Conservation (phyloP, 2,329 filamentous ascomycete species). For the Truncatella angustata region DNA sequence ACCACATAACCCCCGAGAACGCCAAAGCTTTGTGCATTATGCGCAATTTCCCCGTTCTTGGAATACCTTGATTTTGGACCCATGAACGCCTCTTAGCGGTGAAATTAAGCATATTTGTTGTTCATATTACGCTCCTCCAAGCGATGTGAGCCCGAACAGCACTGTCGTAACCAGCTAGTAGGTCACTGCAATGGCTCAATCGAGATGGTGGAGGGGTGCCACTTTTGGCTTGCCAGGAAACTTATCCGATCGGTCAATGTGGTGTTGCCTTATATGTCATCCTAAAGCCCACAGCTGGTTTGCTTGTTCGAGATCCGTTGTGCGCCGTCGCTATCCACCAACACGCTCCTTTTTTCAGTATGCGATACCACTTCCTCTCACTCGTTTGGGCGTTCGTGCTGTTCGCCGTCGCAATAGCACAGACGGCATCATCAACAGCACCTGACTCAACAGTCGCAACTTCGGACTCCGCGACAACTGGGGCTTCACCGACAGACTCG, state of each 20-base stretch:
- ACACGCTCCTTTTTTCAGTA: slow-evolving; percentile 17
- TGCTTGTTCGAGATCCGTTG: not conserved
- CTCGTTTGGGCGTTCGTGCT: slow-evolving; percentile 30
- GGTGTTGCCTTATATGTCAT: slow-evolving; percentile 18
- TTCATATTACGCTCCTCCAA: not conserved
- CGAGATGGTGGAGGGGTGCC: slow-evolving; percentile 15
- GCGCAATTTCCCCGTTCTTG: slow-evolving; percentile 22
- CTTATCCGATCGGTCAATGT: not conserved
- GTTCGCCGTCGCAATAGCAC: slow-evolving; percentile 27
- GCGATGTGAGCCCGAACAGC: not conserved
- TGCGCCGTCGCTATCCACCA: slow-evolving; percentile 12
- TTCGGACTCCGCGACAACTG: slow-evolving; percentile 5
- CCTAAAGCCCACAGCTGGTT: slow-evolving; percentile 8
- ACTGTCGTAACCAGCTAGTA: slow-evolving; percentile 5
- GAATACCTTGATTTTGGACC: slow-evolving; percentile 18
- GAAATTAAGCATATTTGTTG: slow-evolving; percentile 14
- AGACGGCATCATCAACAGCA: slow-evolving; percentile 28
- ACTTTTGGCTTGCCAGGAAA: slow-evolving; percentile 6
- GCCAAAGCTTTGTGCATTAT: slow-evolving; percentile 17
- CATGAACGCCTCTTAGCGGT: slow-evolving; percentile 14
- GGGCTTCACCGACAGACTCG: slow-evolving; percentile 9
- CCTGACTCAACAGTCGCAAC: slow-evolving; percentile 12
- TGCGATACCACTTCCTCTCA: slow-evolving; percentile 21
- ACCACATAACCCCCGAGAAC: slow-evolving; percentile 4
- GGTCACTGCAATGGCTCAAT: slow-evolving; percentile 16